These are phyloP conservation scores for Acephala macrosclerotiorum DNA, from an alignment of 2,329 filamentous ascomycete genomes.

Conservation along the genomic window DNA sequence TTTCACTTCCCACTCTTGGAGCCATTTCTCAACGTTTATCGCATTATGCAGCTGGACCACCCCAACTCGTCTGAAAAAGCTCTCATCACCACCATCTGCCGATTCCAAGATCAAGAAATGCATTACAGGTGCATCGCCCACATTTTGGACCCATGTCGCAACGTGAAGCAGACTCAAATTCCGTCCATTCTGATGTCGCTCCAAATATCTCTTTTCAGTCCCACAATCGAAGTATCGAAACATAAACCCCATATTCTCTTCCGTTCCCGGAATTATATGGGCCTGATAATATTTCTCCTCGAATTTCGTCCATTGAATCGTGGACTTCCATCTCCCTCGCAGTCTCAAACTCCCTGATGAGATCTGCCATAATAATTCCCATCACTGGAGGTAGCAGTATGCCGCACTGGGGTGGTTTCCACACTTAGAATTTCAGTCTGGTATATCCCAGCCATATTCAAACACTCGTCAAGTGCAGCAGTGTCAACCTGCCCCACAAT, in stretches of 20 bases:
- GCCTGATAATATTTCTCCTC: constrained; percentile 14
- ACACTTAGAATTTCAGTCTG: constrained; percentile 20
- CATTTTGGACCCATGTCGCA: constrained; percentile 18
- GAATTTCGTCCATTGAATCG: constrained; percentile 8
- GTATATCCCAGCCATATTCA: constrained; percentile 7
- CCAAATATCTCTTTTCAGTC: constrained; percentile 12
- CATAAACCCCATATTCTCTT: constrained; percentile 15
- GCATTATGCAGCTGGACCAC: constrained; percentile 20
- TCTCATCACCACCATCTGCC: constrained; percentile 20
- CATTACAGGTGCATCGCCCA: constrained; percentile 8
- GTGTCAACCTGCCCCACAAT: constrained; percentile 7
- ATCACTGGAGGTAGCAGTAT: constrained; percentile 8
- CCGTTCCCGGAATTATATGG: neutral
- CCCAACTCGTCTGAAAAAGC: constrained; percentile 19
- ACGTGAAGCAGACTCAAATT: constrained; percentile 20
- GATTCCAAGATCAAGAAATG: constrained; percentile 25
- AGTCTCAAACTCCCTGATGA: constrained; percentile 14
- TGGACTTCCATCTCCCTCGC: constrained; percentile 16
- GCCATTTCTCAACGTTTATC: constrained; percentile 12
- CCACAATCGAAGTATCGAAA: constrained; percentile 21
- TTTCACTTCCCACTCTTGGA: constrained; percentile 19
- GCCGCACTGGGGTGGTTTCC: constrained; percentile 14
- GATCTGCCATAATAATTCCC: constrained; percentile 19
- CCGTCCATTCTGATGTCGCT: constrained; percentile 15
- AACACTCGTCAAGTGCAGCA: neutral